phyloP scores from a whole-genome alignment of 768 basidiomycete species.

The Amyloporia xantha region DNA sequence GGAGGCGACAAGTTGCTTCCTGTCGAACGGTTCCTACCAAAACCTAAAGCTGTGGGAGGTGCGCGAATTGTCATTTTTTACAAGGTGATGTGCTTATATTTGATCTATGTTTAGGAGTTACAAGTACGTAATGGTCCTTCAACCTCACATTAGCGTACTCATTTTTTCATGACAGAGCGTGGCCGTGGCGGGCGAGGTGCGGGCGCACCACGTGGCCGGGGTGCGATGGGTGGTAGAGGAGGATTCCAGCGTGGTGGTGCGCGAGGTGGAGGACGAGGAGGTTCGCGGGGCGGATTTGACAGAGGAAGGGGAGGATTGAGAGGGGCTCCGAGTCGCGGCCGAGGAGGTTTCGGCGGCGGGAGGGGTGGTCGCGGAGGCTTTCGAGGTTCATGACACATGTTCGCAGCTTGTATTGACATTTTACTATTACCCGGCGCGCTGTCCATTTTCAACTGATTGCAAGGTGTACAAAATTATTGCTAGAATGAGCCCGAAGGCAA shows the following conservation, averaged over 20 bases:
- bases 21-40: constrained; percentile 93
- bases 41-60: constrained; percentile 81
- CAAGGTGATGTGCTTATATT: neutral
- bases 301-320: constrained; percentile 32
- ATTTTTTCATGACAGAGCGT: constrained; percentile 28
- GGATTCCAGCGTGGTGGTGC: constrained; percentile 10
- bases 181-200: constrained; percentile 24
- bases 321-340: constrained; percentile 30
- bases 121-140: constrained; percentile 20
- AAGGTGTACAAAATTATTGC: too few species aligned
- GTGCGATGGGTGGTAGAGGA: constrained; percentile 20
- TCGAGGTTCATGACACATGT: constrained; percentile 39
- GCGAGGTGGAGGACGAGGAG: constrained; percentile 26
- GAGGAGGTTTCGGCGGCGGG: constrained; percentile 38
- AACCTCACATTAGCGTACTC: constrained; percentile 3
- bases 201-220: constrained; percentile 14
- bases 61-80: constrained; percentile 14
- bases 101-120: constrained; percentile 30
- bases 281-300: constrained; percentile 31
- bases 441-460: too few species aligned
- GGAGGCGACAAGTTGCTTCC: constrained; percentile 95
- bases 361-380: constrained; percentile 39
- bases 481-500: too few species aligned
- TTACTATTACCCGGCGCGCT: too few species aligned
- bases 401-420: neutral